Percentiles rank a stretch among this genome's conserved stretches.
These are phyloP conservation scores for Medicago ruthenica DNA, from an alignment of 306 rosid genomes.

Conservation along the genomic window DNA sequence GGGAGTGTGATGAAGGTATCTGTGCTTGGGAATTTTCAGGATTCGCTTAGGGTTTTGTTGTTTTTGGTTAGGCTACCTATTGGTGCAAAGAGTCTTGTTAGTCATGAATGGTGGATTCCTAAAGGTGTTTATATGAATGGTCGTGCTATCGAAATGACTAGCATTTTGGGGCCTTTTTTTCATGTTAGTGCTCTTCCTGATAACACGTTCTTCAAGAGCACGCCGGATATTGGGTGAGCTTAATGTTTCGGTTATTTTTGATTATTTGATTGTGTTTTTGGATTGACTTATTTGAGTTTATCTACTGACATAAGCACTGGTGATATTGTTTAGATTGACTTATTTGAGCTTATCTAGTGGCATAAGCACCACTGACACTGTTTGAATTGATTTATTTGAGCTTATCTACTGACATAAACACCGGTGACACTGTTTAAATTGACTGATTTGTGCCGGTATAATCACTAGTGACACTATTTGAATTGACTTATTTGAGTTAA, in stretches of 20 bases:
- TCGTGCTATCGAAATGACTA: slow-evolving; percentile 97
- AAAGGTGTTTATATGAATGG: slow-evolving; percentile 82
- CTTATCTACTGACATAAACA: too few relatives aligned
- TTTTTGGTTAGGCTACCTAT: slow-evolving; percentile 79
- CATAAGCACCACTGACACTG: too few relatives aligned
- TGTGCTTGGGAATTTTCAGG: slow-evolving; percentile 91
- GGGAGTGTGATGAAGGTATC: slow-evolving; percentile 86
- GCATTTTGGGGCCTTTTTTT: slow-evolving; percentile 94
- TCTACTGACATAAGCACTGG: too few relatives aligned
- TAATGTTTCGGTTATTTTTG: not conserved
- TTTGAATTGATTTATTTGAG: too few relatives aligned
- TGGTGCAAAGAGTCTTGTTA: slow-evolving; percentile 88
- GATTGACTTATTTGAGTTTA: too few relatives aligned
- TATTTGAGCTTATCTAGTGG: too few relatives aligned
- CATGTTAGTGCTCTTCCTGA: slow-evolving; percentile 95
- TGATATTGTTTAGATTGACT: too few relatives aligned
- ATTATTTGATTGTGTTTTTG: slow-evolving; percentile 19
- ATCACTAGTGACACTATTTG: too few relatives aligned
- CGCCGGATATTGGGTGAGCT: slow-evolving; percentile 96
- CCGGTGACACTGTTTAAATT: too few relatives aligned
- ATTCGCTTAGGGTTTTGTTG: slow-evolving; percentile 76
- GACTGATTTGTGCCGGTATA: too few relatives aligned
- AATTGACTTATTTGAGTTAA: too few relatives aligned
- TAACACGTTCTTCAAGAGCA: slow-evolving; percentile 76
- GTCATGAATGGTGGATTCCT: slow-evolving; percentile 94